Conservation (phyloP, 352 stramenopile genomes). For the Phytophthora ohioensis region DNA sequence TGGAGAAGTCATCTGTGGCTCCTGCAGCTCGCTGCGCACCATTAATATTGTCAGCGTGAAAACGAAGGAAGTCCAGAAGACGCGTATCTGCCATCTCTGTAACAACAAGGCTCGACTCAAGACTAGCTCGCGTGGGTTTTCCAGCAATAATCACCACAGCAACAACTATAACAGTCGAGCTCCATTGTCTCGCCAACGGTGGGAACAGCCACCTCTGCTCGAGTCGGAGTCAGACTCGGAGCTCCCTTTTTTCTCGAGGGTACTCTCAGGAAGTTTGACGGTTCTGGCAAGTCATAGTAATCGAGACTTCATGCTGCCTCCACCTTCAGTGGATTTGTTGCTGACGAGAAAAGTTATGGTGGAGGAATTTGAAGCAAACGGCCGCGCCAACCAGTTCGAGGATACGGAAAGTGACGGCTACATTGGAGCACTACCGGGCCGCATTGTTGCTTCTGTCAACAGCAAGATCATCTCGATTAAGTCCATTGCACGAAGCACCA, state of each 20-base stretch:
- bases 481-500: constrained; percentile 45
- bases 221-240: constrained; percentile 22
- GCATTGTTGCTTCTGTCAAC: constrained; percentile 25
- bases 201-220: constrained; percentile 30
- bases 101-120: constrained; percentile 59
- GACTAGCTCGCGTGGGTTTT: constrained; percentile 41
- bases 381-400: constrained; percentile 33
- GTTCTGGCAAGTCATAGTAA: constrained; percentile 12
- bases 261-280: constrained; percentile 29
- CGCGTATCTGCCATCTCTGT: constrained; percentile 76
- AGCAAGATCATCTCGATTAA: constrained; percentile 75
- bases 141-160: constrained; percentile 25
- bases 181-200: constrained; percentile 32
- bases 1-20: constrained; percentile 68
- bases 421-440: constrained; percentile 35
- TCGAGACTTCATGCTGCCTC: constrained; percentile 19
- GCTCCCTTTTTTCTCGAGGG: constrained; percentile 13
- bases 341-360: constrained; percentile 20
- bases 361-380: constrained; percentile 16
- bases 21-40: constrained; percentile 57
- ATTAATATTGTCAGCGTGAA: constrained; percentile 45
- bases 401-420: constrained; percentile 34
- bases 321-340: constrained; percentile 23
- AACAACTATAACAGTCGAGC: constrained; percentile 20
- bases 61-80: constrained; percentile 55